Percentiles rank a stretch among this genome's conserved stretches.
These are phyloP conservation scores for Gaultheria prostrata DNA, from an alignment of 148 eudicot genomes.

Conservation along the genomic window DNA sequence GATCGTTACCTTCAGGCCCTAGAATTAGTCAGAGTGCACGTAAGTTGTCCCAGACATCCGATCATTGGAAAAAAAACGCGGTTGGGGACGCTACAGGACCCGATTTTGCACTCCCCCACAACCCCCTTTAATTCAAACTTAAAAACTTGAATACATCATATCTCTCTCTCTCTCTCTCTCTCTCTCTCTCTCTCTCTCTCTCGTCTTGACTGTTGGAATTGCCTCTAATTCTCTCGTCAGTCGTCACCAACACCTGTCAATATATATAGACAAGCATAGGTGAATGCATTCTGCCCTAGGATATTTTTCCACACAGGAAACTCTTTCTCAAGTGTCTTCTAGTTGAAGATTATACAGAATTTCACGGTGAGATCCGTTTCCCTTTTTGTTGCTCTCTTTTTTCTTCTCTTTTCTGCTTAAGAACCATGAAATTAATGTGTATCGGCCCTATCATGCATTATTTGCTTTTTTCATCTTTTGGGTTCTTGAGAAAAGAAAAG, in stretches of 20 bases:
- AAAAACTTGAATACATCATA: not conserved
- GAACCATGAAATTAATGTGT: not conserved
- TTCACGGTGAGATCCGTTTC: not conserved
- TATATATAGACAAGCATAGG: not conserved
- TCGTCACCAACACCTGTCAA: not conserved
- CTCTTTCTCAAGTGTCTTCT: not conserved
- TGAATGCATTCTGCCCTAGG: not conserved
- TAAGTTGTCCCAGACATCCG: no score
- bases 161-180: conserved; percentile 7
- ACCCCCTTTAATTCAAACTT: conserved; percentile 17
- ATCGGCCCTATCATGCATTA: not conserved
- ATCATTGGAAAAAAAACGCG: no score
- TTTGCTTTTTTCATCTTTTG: no score
- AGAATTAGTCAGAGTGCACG: no score
- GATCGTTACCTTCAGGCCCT: no score
- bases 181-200: not conserved
- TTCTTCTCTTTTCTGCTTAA: not conserved
- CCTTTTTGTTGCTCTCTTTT: not conserved
- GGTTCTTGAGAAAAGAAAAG: not conserved
- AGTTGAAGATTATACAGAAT: conserved; percentile 1
- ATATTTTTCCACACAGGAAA: not conserved
- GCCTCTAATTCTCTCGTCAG: not conserved
- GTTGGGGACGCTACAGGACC: no score
- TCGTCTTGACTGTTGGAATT: not conserved
- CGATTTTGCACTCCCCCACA: not conserved